These are phyloP conservation scores for Corniculantispora saksenae DNA, from an alignment of 2,329 filamentous ascomycete species.

Conservation along the genomic window DNA sequence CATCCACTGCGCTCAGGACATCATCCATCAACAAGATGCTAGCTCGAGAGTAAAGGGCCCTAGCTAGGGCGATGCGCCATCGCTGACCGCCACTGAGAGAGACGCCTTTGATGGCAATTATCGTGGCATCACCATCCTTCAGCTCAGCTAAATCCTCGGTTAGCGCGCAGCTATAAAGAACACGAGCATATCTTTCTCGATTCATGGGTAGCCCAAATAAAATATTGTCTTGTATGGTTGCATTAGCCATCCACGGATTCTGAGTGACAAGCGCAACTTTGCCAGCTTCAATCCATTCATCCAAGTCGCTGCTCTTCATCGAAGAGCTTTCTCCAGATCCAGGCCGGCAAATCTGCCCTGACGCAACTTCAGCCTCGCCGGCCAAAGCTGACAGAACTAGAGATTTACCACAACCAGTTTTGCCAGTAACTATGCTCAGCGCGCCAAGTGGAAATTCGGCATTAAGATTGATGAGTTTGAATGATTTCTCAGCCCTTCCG, in stretches of 20 bases:
- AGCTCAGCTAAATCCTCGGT: conserved; percentile 70
- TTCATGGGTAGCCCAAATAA: conserved; percentile 65
- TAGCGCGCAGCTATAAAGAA: conserved; percentile 60
- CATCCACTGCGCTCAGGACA: conserved; percentile 73
- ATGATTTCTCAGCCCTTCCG: neutral
- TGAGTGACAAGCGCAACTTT: conserved; percentile 46
- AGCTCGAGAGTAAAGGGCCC: conserved; percentile 27
- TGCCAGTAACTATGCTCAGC: conserved; percentile 20
- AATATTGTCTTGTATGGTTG: conserved; percentile 71
- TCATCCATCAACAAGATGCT: conserved; percentile 62
- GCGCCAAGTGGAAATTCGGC: conserved; percentile 13
- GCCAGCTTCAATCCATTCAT: neutral
- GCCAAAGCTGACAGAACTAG: conserved; percentile 16
- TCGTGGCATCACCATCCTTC: conserved; percentile 68
- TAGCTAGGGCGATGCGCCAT: conserved; percentile 24
- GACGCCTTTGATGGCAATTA: conserved; percentile 40
- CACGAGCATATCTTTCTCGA: neutral
- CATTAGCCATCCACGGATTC: conserved; percentile 78
- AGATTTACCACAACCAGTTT: conserved; percentile 20
- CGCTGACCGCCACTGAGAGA: conserved; percentile 24
- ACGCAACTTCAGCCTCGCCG: conserved; percentile 16
- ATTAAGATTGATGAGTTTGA: conserved; percentile 12
- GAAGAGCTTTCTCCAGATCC: neutral
- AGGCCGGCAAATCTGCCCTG: conserved; percentile 17
- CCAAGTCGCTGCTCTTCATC: too few relatives aligned